Evolutionary conservation across 805 yeast species (phyloP).

Genomic region (Jamesozyma gamospora): DNA sequence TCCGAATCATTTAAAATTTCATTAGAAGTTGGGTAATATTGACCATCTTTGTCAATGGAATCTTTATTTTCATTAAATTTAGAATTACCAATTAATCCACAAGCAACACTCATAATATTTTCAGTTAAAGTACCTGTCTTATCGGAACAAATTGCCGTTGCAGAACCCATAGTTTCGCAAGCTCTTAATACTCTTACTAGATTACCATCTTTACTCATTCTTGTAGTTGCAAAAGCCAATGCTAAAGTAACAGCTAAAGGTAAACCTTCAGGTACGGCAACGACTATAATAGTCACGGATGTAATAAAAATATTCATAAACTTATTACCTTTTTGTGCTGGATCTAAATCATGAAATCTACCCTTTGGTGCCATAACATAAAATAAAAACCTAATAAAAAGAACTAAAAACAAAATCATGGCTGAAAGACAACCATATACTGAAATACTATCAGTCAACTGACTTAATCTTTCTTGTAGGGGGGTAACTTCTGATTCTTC

Average conservation of each 20-base stretch:
- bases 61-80: constrained; percentile 43
- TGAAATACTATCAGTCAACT: constrained; percentile 88
- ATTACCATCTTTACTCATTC: constrained; percentile 95
- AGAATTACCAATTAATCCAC: constrained; percentile 54
- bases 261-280: constrained; percentile 98
- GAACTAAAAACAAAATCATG: constrained; percentile 62
- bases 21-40: neutral
- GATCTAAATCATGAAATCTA: constrained; percentile 33
- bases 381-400: constrained; percentile 66
- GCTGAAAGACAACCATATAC: constrained; percentile 88
- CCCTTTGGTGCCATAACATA: constrained; percentile 39
- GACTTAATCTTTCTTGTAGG: constrained; percentile 68
- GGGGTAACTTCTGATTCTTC: constrained; percentile 82
- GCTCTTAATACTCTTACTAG: constrained; percentile 87
- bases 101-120: constrained; percentile 84
- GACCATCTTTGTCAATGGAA: constrained; percentile 5
- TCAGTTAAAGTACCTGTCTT: constrained; percentile 96
- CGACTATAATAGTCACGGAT: constrained; percentile 86
- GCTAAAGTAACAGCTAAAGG: constrained; percentile 97
- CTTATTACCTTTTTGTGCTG: constrained; percentile 73
- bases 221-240: constrained; percentile 92
- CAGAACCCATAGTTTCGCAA: constrained; percentile 99
- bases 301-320: constrained; percentile 82
- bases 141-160: constrained; percentile 93
- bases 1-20: constrained; percentile 5